A percentile compares a stretch with the other conserved stretches of the same genome.
These are phyloP conservation scores for Aspergillus avenaceus DNA, from an alignment of 495 filamentous ascomycete species.

Conservation along the genomic window DNA sequence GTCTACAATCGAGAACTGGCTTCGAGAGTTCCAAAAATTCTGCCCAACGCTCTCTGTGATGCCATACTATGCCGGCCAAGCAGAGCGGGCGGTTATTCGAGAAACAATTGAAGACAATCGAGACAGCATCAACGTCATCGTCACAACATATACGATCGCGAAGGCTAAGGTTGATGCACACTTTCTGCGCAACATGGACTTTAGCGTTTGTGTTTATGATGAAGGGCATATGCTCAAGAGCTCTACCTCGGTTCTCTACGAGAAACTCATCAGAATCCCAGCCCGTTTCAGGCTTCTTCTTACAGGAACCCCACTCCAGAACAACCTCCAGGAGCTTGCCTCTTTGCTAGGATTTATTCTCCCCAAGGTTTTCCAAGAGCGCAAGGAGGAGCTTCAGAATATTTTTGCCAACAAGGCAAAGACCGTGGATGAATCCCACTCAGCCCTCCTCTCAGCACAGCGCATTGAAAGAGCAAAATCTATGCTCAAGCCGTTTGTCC, in stretches of 20 bases:
- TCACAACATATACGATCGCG: slow-evolving; percentile 85
- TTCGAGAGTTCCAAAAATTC: slow-evolving; percentile 83
- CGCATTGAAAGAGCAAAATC: slow-evolving; percentile 80
- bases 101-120: slow-evolving; percentile 58
- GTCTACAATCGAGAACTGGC: slow-evolving; percentile 94
- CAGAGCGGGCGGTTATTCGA: slow-evolving; percentile 61
- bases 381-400: slow-evolving; percentile 67
- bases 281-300: slow-evolving; percentile 78
- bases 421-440: slow-evolving; percentile 66
- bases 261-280: slow-evolving; percentile 70
- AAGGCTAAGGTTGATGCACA: slow-evolving; percentile 60
- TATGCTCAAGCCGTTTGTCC: slow-evolving; percentile 91
- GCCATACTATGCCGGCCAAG: slow-evolving; percentile 73
- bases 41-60: slow-evolving; percentile 70
- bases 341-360: slow-evolving; percentile 89
- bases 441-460: slow-evolving; percentile 75
- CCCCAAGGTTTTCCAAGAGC: slow-evolving; percentile 70
- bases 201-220: slow-evolving; percentile 77
- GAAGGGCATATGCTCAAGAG: slow-evolving; percentile 94
- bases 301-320: slow-evolving; percentile 92
- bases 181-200: slow-evolving; percentile 61
- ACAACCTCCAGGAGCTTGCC: slow-evolving; percentile 88
- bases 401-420: slow-evolving; percentile 90
- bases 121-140: slow-evolving; percentile 71
- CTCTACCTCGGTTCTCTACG: slow-evolving; percentile 72